Evolutionary conservation across 768 basidiomycete genomes (phyloP).

Genomic region (Tylopilus rubrobrunneus): DNA sequence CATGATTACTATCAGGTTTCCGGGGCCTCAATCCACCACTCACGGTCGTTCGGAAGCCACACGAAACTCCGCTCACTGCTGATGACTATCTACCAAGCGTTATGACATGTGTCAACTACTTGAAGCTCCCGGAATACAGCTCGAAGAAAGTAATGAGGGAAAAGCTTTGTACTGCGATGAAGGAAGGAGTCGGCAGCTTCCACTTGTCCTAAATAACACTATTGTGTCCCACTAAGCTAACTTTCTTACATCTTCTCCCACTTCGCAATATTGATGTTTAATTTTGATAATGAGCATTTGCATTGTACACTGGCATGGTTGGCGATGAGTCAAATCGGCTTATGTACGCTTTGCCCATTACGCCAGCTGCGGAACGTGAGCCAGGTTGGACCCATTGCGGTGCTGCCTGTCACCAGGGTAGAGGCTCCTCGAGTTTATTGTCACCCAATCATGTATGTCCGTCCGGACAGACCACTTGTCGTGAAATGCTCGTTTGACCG

Average conservation of each 20-base stretch:
- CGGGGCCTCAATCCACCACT: slow-evolving; percentile 89
- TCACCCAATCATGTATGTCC: slow-evolving; percentile 31
- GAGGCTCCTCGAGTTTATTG: not conserved
- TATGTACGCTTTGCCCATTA: not conserved
- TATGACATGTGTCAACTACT: slow-evolving; percentile 97
- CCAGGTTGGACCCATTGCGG: not conserved
- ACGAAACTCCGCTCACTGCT: slow-evolving; percentile 84
- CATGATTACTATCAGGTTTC: slow-evolving; percentile 58
- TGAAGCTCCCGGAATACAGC: slow-evolving; percentile 96
- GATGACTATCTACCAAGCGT: slow-evolving; percentile 96
- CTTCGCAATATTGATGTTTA: slow-evolving; percentile 13
- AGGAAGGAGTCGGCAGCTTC: slow-evolving; percentile 95
- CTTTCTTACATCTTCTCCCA: slow-evolving; percentile 17
- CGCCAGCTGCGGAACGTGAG: slow-evolving; percentile 26
- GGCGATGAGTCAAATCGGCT: no score
- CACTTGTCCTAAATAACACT: slow-evolving; percentile 72
- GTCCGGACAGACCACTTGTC: slow-evolving; percentile 73
- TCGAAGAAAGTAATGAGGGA: slow-evolving; percentile 80
- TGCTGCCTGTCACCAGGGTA: not conserved
- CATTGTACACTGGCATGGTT: no score
- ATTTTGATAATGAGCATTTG: slow-evolving; percentile 4
- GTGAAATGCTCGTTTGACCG: slow-evolving; percentile 82
- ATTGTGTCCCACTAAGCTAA: slow-evolving; percentile 19
- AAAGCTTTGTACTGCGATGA: slow-evolving; percentile 80
- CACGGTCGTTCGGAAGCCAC: slow-evolving; percentile 96